Percentiles rank a stretch among this genome's conserved stretches.
phyloP scores from a whole-genome alignment of 148 eudicot genomes.

The Selenicereus undatus region DNA sequence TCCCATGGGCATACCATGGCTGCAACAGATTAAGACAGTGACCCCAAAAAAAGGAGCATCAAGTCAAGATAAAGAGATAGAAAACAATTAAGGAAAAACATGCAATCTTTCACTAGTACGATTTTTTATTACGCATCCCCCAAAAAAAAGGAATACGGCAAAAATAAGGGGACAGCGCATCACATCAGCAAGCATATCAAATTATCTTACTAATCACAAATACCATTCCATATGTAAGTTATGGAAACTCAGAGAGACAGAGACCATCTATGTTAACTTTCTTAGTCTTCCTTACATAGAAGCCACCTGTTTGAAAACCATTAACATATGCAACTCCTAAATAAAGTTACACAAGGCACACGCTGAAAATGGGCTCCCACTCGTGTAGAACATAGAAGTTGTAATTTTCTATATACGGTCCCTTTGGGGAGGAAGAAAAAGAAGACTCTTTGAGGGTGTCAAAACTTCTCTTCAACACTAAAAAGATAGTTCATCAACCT shows the following conservation, averaged over 20 bases:
- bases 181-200: neutral
- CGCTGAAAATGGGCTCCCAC: neutral
- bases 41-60: conserved; percentile 3
- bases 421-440: too few species aligned
- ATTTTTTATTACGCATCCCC: too few species aligned
- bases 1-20: conserved; percentile 99
- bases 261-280: neutral
- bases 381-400: neutral
- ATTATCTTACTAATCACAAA: neutral
- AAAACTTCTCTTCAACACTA: too few species aligned
- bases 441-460: too few species aligned
- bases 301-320: too few species aligned
- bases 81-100: neutral
- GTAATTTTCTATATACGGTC: too few species aligned
- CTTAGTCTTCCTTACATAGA: too few species aligned
- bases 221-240: neutral
- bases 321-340: neutral
- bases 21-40: conserved; percentile 29
- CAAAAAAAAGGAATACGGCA: too few species aligned
- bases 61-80: neutral
- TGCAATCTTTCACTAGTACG: too few species aligned
- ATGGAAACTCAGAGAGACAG: neutral
- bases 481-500: too few species aligned
- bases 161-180: neutral
- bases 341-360: neutral